These are phyloP conservation scores for Fusarium camptoceras DNA, from an alignment of 2,329 filamentous ascomycete species.

Conservation along the genomic window DNA sequence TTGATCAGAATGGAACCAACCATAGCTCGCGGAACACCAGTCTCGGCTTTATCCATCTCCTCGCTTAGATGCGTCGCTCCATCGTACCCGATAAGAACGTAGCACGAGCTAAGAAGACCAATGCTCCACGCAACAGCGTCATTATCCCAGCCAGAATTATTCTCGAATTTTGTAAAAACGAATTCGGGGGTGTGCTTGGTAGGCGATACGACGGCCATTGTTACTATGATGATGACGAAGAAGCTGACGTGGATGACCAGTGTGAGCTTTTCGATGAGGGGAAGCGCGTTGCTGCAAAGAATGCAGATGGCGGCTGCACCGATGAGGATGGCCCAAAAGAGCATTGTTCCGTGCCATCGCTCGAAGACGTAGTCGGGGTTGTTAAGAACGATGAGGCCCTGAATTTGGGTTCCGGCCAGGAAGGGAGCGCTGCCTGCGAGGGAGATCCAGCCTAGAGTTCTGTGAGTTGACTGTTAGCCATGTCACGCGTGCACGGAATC, in stretches of 20 bases:
- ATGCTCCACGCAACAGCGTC: constrained; percentile 35
- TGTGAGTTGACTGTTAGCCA: neutral
- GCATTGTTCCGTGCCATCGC: constrained; percentile 34
- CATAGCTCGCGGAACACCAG: constrained; percentile 29
- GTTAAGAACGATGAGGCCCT: constrained; percentile 35
- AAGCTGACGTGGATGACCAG: constrained; percentile 5
- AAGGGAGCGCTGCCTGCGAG: constrained; percentile 30
- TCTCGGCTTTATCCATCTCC: constrained; percentile 33
- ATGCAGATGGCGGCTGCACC: constrained; percentile 5
- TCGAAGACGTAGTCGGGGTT: constrained; percentile 30
- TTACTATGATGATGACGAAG: constrained; percentile 23
- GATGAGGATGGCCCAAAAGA: constrained; percentile 32
- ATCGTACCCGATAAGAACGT: constrained; percentile 34
- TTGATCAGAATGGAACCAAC: constrained; percentile 26
- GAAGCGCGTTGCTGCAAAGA: constrained; percentile 25
- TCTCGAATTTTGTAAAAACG: constrained; percentile 31
- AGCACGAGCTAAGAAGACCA: constrained; percentile 37
- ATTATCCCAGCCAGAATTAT: constrained; percentile 35
- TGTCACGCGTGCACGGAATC: neutral
- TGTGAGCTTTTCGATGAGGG: constrained; percentile 27
- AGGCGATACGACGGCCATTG: constrained; percentile 21
- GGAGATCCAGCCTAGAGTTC: constrained; percentile 33
- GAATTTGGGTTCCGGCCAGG: constrained; percentile 31
- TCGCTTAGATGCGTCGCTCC: constrained; percentile 36
- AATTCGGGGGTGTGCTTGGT: constrained; percentile 22